phyloP scores from a whole-genome alignment of 2,329 filamentous ascomycete genomes.

The Ceratocystis huliohia region DNA sequence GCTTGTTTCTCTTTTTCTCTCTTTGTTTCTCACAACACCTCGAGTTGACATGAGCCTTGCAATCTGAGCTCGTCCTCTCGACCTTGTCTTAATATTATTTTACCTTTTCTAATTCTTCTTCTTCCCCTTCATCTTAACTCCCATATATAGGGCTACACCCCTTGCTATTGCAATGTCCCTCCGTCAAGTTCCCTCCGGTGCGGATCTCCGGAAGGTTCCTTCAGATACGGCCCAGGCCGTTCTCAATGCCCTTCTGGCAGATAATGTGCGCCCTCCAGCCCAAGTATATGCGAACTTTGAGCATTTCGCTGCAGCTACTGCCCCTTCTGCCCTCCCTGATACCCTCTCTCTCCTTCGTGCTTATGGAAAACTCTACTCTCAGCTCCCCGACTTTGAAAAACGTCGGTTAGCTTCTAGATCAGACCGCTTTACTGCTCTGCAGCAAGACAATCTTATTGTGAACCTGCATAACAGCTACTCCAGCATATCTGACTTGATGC shows the following conservation, averaged over 20 bases:
- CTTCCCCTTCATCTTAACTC: neutral
- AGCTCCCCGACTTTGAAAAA: conserved; percentile 13
- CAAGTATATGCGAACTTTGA: conserved; percentile 2
- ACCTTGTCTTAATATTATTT: neutral
- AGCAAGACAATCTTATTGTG: conserved; percentile 22
- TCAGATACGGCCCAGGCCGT: conserved; percentile 1
- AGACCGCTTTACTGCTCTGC: neutral
- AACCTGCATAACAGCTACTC: conserved; percentile 27
- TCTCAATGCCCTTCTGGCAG: neutral
- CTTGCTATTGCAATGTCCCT: neutral
- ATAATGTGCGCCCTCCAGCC: neutral
- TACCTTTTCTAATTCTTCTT: neutral
- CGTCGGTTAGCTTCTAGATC: conserved; percentile 1
- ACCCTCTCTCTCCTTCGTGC: conserved; percentile 15
- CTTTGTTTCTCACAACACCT: neutral
- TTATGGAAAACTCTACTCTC: conserved; percentile 12
- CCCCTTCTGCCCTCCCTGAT: conserved; percentile 6
- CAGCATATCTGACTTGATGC: conserved; percentile 32
- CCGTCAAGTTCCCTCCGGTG: neutral
- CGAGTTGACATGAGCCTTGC: neutral
- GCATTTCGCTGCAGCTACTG: neutral
- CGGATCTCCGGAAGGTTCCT: conserved; percentile 1
- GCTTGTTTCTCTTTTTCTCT: neutral
- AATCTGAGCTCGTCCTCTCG: neutral
- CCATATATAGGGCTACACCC: neutral